phyloP scores from a whole-genome alignment of 495 filamentous ascomycete species.

The Hyaloscypha hepaticicola region DNA sequence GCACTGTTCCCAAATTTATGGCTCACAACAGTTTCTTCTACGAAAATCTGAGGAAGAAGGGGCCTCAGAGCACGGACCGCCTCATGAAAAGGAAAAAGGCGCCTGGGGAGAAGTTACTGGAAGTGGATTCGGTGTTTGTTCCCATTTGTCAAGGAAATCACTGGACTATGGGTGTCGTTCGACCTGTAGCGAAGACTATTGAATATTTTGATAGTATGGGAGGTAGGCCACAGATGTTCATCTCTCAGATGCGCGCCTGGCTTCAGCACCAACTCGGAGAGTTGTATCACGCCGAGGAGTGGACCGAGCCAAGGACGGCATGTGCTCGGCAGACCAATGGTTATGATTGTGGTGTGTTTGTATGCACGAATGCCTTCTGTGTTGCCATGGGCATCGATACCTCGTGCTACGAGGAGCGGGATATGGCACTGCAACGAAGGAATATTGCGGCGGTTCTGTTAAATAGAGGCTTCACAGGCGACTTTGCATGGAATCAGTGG shows the following conservation, averaged over 20 bases:
- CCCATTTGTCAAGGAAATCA: conserved; percentile 54
- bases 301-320: conserved; percentile 50
- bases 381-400: conserved; percentile 64
- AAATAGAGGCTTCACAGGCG: conserved; percentile 59
- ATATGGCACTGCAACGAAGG: conserved; percentile 58
- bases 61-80: conserved; percentile 46
- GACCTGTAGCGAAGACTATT: conserved; percentile 59
- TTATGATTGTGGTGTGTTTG: conserved; percentile 80
- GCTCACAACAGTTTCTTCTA: conserved; percentile 76
- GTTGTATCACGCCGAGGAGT: conserved; percentile 59
- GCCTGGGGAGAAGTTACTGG: conserved; percentile 49
- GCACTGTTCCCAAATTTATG: conserved; percentile 59
- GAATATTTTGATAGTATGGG: conserved; percentile 75
- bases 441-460: conserved; percentile 70
- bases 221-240: conserved; percentile 30
- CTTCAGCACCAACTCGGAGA: conserved; percentile 57
- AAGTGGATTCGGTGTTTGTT: conserved; percentile 61
- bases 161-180: conserved; percentile 65
- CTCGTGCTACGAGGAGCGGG: conserved; percentile 50
- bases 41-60: conserved; percentile 53
- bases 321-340: conserved; percentile 64
- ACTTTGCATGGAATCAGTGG: conserved; percentile 36
- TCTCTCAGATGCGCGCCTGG: conserved; percentile 51
- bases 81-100: conserved; percentile 60
- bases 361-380: conserved; percentile 71